Evolutionary conservation across 1,284 basidiomycete species (phyloP), one percentile per base, ranked within the genome.

Genomic region (Inonotus obliquus): DNA sequence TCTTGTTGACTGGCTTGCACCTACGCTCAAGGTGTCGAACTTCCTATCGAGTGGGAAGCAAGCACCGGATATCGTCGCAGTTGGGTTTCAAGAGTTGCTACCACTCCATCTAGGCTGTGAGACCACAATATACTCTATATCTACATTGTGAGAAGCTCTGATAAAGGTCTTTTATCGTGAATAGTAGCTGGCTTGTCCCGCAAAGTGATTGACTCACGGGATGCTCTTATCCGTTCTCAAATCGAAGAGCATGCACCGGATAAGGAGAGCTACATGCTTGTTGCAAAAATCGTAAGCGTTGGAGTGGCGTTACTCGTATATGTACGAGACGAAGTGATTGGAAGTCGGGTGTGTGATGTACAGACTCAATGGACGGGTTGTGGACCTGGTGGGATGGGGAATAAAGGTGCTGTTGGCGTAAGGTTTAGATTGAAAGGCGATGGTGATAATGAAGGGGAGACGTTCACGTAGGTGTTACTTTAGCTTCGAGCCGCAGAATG

Each of bases 341-440:
- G 83, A 9, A 79, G 81, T 38, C 78, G 73, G 29, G 77, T 91
- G 4, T 77, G 78, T 58, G 84, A 90, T 68, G 84, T 92, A 19
- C 81, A 91, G 68, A 89, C 88, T 23, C 76, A 81, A 60, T 91
- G 89, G 89, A 89, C 86, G 0, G 86, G 89, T 1, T 85, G 81
- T 67, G 91, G 91, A 1, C 87, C 86, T 17, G 77, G 73, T 19
- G 91, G 81, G 65, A 91, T 98, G 91, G 94, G 94, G 11, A 98
- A 98, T 77, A 99, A 99, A 75, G 94, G 94, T 27, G 96, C 92
- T 0, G 94, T 97, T 1, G 96, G 92, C 17, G 81, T 94, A 39
- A 82, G 96, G 52, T 87, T 98, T 71, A 86, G 90, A 47, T 78
- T 96, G 25, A 74, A 79, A 27, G 78, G 75, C 10, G 75, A 77